Base-by-base conservation (phyloP, 1,139 yeast species). In the Blastobotrys niveus region DNA sequence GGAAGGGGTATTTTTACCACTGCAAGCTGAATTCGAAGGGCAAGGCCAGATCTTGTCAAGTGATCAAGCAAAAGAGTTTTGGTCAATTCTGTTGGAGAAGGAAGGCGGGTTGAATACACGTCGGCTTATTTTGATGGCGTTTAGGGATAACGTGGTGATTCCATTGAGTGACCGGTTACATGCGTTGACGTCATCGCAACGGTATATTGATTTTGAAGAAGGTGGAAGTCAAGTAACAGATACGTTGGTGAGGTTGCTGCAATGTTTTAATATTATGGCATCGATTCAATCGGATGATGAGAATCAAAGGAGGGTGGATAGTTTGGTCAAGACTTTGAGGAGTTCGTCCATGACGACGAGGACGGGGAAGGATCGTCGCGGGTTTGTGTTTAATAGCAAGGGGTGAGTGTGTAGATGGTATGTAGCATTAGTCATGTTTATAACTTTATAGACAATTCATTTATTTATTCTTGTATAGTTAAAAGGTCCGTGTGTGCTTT, bases 1-100 rank as follows among this genome's bases (percentile, higher is more conserved):
- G 32, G 74, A 77, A 45, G 82, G 82, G 1, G 72, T 78, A 0
- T 72, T 81, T 46, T 55, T 79, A 32, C 87, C 88, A 0, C 55
- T 82, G 20, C 83, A 80, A 43, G 55, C 68, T 15, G 80, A 76
- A 47, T 62, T 73, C 43, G 69, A 66, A 17, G 74, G 71, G 1
- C 45, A 49, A 3, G 74, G 73, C 38, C 56, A 55, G 47, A 47
- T 63, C 27, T 47, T 65, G 41, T 51, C 61, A 10, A 53, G 57
- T 1, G 58, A 56, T 3, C 53, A 55, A n/a, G 67, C 70, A 2
- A 50, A 52, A 15, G 60, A 57, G 26, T 71, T 64, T 49, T 72
- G 76, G 76, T 56, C 58, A 22, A 67, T 66, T 29, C 47, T 61
- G 21, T 48, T 56, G 3, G 62, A 57, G 29, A 50, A 52, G 24